Conservation (phyloP, 306 rosid genomes). For the Prinsepia uniflora region DNA sequence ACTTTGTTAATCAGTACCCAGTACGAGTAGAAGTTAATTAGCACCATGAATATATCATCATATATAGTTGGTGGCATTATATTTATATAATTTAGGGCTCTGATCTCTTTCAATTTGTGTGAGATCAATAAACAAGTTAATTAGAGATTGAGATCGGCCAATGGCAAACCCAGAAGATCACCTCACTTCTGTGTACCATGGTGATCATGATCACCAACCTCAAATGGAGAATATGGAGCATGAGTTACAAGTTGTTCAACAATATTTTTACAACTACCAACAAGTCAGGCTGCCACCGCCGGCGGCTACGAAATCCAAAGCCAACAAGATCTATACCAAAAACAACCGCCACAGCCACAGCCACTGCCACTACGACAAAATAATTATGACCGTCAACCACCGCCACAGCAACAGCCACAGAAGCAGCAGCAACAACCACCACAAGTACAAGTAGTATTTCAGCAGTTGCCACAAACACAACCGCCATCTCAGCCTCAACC, state of each 20-base stretch:
- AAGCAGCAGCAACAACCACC: background rate
- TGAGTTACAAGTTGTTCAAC: background rate
- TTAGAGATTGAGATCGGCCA: background rate
- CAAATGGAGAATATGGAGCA: background rate
- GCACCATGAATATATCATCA: too few species aligned
- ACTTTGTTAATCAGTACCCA: too few species aligned
- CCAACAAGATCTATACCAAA: conserved; percentile 4
- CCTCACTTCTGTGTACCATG: background rate
- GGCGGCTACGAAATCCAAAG: background rate
- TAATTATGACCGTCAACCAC: background rate
- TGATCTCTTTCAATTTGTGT: conserved; percentile 12
- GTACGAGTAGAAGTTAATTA: too few species aligned
- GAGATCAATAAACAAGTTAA: background rate
- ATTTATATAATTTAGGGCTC: background rate
- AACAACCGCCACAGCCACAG: conserved; percentile 6
- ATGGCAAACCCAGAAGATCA: background rate
- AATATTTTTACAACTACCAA: background rate
- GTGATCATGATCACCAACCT: background rate
- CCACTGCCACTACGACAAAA: background rate
- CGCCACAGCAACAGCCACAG: background rate
- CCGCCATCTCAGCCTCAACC: background rate
- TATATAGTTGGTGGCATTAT: background rate
- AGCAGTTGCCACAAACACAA: background rate
- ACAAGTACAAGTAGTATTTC: background rate
- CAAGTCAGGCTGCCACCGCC: background rate